Base-by-base conservation (phyloP, 371 early-diverging fungal species). In the Mortierella sp. region DNA sequence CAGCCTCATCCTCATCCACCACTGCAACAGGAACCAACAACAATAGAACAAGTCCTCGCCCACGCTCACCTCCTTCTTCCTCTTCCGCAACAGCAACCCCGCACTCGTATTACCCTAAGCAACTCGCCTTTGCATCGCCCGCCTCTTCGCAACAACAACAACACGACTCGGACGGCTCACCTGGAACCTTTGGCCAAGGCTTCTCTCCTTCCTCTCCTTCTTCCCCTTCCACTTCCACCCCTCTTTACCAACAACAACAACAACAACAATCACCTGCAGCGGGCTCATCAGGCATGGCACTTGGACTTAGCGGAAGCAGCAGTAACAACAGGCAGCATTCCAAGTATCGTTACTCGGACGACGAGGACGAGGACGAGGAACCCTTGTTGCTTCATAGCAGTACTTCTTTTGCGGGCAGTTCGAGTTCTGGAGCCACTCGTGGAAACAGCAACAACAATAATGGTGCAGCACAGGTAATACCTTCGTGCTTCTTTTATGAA, bases 271-370 rank as follows among this genome's bases (percentile, higher is more conserved):
- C 44, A 38, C 32, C 48, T 18, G n/a, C 51, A 24, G 44, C 73
- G 51, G n/a, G 41, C 43, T 71, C 63, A 48, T 16, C 63, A 46
- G 43, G 46, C 49, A 80, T 79, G 79, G 72, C 76, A 43, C n/a
- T 75, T 73, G 83, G 83, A 32, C 60, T 74, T 29, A 79, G 77
- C 21, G 74, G 76, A 24, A 71, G 71, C 43, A 72, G 80, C 38
- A 65, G 41, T 32, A 41, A 65, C 35, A 51, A 70, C 55, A 70
- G 78, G 16, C 85, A 75, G 32, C 85, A 75, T 43, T 80, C 82
- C 58, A 82, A 86, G 38, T 82, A 82, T 75, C 79, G 72, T 7
- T 80, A 82, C 74, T 86, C 87, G 46, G 87, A 86, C 58, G 87
- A 86, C 32, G 82, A 77, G 56, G 80, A 82, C 27, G 87, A 82